Conservation (phyloP, 208 protist species). For the Wallacemonas sp. region DNA sequence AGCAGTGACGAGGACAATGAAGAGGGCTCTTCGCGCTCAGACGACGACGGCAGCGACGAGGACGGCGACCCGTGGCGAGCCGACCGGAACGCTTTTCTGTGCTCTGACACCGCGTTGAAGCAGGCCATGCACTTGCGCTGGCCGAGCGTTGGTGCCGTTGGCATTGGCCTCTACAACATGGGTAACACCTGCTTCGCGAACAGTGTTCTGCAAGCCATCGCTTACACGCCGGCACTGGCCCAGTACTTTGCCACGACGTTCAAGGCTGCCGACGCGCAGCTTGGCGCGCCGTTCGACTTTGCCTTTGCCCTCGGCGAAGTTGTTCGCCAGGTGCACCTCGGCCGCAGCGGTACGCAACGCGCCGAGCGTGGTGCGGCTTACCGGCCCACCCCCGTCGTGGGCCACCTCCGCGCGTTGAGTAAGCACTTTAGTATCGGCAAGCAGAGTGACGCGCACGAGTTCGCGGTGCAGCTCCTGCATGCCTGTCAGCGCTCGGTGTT, state of each 20-base stretch:
- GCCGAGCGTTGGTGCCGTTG: slow-evolving; percentile 43
- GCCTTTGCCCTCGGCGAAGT: slow-evolving; percentile 79
- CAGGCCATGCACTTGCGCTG: slow-evolving; percentile 68
- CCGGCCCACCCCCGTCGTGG: slow-evolving; percentile 53
- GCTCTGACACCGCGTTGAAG: slow-evolving; percentile 43
- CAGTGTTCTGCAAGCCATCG: slow-evolving; percentile 81
- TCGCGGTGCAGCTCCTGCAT: slow-evolving; percentile 78
- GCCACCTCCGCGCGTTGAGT: slow-evolving; percentile 61
- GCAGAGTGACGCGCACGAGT: slow-evolving; percentile 93
- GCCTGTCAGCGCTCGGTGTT: slow-evolving; percentile 77
- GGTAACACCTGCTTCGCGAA: slow-evolving; percentile 93
- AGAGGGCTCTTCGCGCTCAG: background rate
- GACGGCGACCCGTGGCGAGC: slow-evolving; percentile 75
- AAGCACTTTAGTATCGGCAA: slow-evolving; percentile 75
- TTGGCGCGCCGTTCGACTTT: slow-evolving; percentile 78
- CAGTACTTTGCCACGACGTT: slow-evolving; percentile 80
- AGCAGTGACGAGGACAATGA: slow-evolving; percentile 12
- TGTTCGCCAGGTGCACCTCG: slow-evolving; percentile 61
- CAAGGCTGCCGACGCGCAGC: slow-evolving; percentile 38
- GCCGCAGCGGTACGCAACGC: background rate
- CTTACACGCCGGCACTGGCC: slow-evolving; percentile 81
- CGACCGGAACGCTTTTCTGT: slow-evolving; percentile 44
- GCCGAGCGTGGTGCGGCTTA: slow-evolving; percentile 27
- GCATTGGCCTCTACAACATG: slow-evolving; percentile 76
- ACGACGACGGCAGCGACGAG: slow-evolving; percentile 30